Evolutionary conservation across 2,329 filamentous ascomycete genomes (phyloP).

Genomic region (Diaporthe eres): DNA sequence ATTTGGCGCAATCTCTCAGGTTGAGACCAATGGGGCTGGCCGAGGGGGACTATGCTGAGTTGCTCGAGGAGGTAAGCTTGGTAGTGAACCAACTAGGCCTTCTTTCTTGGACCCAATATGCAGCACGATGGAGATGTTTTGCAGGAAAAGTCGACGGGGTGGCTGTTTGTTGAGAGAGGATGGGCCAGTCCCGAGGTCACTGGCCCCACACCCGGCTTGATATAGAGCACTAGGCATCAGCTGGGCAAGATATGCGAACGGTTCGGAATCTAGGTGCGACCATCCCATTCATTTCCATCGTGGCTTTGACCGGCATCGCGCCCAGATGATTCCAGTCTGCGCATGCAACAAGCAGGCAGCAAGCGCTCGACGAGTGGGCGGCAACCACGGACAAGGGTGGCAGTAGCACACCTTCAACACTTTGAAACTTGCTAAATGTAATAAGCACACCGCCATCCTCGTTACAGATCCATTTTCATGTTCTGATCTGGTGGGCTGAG

Average conservation of each 20-base stretch:
- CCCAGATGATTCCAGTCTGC: not conserved
- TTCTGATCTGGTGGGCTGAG: not conserved
- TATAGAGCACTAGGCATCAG: not conserved
- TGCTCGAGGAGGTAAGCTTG: too few relatives aligned
- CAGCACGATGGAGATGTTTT: not conserved
- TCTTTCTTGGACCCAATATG: not conserved
- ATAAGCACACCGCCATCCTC: not conserved
- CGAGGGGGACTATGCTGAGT: not conserved
- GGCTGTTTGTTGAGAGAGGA: not conserved
- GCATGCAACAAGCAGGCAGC: not conserved
- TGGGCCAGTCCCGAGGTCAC: not conserved
- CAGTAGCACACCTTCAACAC: not conserved
- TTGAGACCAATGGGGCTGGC: not conserved
- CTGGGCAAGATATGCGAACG: not conserved
- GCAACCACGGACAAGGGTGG: not conserved
- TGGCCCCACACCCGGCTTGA: not conserved
- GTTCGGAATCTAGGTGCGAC: not conserved
- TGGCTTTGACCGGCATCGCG: not conserved
- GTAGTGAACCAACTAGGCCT: not conserved
- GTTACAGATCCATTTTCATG: too few relatives aligned
- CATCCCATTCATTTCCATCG: not conserved
- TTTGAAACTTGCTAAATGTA: not conserved
- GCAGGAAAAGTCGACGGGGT: not conserved
- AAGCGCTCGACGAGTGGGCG: not conserved
- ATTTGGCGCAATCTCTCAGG: not conserved